These are phyloP conservation scores for Colletotrichum limetticola DNA, from an alignment of 2,329 filamentous ascomycete species.

Conservation along the genomic window DNA sequence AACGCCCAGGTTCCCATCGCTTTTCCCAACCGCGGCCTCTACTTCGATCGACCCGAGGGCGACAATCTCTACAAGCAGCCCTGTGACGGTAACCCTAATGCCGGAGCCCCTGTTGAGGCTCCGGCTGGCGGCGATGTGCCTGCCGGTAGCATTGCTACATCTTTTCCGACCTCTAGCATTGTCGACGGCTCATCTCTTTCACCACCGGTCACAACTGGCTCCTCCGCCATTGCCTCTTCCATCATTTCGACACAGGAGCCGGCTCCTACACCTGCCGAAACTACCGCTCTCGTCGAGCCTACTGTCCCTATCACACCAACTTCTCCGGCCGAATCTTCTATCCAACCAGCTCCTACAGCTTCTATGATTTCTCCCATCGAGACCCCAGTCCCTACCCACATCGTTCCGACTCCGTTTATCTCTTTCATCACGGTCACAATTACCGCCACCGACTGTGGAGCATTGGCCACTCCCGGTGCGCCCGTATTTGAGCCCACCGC, in stretches of 20 bases:
- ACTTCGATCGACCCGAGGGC: constrained; percentile 20
- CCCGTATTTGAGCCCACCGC: background rate
- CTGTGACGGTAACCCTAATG: constrained; percentile 22
- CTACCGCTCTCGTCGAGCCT: background rate
- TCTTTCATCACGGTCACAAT: constrained; percentile 36
- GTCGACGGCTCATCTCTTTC: background rate
- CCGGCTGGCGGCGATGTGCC: background rate
- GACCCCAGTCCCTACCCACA: background rate
- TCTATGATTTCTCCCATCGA: background rate
- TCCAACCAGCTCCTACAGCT: background rate
- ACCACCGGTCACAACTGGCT: no score
- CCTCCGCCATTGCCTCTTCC: background rate
- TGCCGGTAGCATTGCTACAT: background rate
- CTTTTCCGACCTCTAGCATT: background rate
- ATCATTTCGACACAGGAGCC: background rate
- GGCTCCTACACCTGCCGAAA: background rate
- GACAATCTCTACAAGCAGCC: constrained; percentile 23
- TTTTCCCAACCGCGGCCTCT: constrained; percentile 4
- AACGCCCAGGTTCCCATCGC: constrained; percentile 13
- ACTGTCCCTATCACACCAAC: background rate
- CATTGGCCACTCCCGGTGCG: background rate
- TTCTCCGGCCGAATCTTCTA: background rate
- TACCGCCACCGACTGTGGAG: constrained; percentile 1
- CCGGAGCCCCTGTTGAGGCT: background rate
- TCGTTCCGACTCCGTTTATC: background rate